Conservation (phyloP, 2,329 filamentous ascomycete genomes). For the Elsinoe australis region DNA sequence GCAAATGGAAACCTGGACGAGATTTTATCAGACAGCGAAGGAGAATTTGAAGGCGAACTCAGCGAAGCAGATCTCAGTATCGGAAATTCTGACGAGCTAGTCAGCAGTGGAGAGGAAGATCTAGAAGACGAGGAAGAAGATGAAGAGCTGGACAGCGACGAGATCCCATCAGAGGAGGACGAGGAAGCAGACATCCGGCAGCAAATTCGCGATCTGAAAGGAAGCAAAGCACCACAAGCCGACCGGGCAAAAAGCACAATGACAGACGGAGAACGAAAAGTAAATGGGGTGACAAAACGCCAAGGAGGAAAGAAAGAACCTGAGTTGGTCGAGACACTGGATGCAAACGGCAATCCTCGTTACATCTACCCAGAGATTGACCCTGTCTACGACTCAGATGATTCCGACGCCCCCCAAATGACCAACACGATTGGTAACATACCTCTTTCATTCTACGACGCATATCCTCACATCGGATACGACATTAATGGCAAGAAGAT, state of each 20-base stretch:
- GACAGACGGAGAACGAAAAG: conserved; percentile 8
- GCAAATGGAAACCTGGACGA: conserved; percentile 19
- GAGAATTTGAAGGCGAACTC: conserved; percentile 23
- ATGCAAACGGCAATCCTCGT: conserved; percentile 83
- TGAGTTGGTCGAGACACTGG: conserved; percentile 58
- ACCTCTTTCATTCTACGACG: conserved; percentile 88
- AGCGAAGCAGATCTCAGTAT: conserved; percentile 26
- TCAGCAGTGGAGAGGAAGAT: conserved; percentile 24
- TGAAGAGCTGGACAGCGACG: conserved; percentile 35
- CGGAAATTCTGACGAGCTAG: neutral
- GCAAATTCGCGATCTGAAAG: conserved; percentile 37
- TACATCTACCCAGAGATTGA: conserved; percentile 94
- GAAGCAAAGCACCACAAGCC: conserved; percentile 18
- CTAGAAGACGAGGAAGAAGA: conserved; percentile 30
- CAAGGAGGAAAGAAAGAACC: conserved; percentile 28
- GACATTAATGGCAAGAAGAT: conserved; percentile 99
- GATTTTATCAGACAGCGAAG: conserved; percentile 19
- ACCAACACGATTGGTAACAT: conserved; percentile 94
- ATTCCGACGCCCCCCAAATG: conserved; percentile 71
- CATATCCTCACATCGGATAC: conserved; percentile 96
- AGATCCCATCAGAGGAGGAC: conserved; percentile 34
- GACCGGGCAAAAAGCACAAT: neutral
- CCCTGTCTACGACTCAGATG: conserved; percentile 91
- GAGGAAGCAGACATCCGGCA: conserved; percentile 38
- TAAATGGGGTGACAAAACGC: conserved; percentile 18